These are phyloP conservation scores for Penicillium sp. DNA, from an alignment of 2,329 filamentous ascomycete species.

Conservation along the genomic window DNA sequence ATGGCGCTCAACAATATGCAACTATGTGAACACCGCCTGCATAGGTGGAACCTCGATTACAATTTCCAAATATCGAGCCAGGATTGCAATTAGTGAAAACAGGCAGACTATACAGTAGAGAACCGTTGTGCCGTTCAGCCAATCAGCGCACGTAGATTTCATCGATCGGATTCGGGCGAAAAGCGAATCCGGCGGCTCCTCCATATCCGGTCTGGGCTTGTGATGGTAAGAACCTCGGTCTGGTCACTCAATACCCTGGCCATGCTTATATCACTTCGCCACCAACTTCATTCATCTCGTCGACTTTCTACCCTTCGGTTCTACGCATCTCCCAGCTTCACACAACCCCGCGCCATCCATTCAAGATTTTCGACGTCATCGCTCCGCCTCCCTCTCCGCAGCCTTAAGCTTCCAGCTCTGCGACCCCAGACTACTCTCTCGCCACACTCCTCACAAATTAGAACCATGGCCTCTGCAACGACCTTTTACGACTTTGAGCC, in stretches of 20 bases:
- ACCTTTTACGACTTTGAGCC: constrained; percentile 57
- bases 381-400: constrained; percentile 6
- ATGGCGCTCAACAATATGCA: too few relatives aligned
- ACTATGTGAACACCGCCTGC: too few relatives aligned
- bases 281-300: too few relatives aligned
- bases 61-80: too few relatives aligned
- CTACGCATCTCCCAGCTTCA: neutral
- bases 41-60: too few relatives aligned
- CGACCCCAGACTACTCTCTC: constrained; percentile 3
- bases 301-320: neutral
- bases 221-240: too few relatives aligned
- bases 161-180: neutral
- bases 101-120: too few relatives aligned
- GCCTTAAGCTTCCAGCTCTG: constrained; percentile 2
- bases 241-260: too few relatives aligned
- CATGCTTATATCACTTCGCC: too few relatives aligned
- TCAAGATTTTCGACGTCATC: constrained; percentile 13
- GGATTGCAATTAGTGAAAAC: too few relatives aligned
- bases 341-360: neutral
- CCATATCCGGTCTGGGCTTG: too few relatives aligned
- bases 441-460: constrained; percentile 7
- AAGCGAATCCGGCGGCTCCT: neutral
- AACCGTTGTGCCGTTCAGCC: neutral
- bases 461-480: constrained; percentile 53
- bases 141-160: neutral